Evolutionary conservation across 345 rosid species (phyloP).

Genomic region (Eucalyptus grandis): DNA sequence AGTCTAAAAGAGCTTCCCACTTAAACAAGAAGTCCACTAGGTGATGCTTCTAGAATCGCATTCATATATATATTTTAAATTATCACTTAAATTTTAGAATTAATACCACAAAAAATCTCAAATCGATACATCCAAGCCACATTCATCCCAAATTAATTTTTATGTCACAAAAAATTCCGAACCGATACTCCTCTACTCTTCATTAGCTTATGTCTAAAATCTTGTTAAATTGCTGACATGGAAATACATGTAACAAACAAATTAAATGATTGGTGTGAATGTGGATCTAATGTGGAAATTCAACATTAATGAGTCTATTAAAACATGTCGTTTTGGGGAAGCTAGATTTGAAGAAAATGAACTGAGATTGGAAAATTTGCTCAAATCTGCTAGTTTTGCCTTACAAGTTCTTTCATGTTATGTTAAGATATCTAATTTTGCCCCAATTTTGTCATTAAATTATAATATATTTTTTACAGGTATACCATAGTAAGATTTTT

Average conservation of each 20-base stretch:
- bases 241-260: background rate
- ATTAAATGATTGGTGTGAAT: background rate
- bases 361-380: background rate
- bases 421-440: background rate
- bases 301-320: background rate
- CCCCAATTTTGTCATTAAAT: background rate
- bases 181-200: background rate
- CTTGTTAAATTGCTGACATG: background rate
- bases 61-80: background rate
- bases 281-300: too few relatives aligned
- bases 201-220: background rate
- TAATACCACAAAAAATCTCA: background rate
- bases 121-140: background rate
- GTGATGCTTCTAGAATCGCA: background rate
- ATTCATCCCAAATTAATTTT: background rate
- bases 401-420: background rate
- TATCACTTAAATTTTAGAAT: background rate
- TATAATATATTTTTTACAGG: background rate
- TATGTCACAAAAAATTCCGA: background rate
- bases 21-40: background rate
- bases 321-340: background rate
- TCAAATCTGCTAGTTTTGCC: background rate
- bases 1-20: background rate
- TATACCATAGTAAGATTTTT: background rate
- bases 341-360: background rate